A percentile compares a stretch with the other conserved stretches of the same genome.
Conservation (phyloP, 495 filamentous ascomycete genomes). For the Aspergillus panamensis region DNA sequence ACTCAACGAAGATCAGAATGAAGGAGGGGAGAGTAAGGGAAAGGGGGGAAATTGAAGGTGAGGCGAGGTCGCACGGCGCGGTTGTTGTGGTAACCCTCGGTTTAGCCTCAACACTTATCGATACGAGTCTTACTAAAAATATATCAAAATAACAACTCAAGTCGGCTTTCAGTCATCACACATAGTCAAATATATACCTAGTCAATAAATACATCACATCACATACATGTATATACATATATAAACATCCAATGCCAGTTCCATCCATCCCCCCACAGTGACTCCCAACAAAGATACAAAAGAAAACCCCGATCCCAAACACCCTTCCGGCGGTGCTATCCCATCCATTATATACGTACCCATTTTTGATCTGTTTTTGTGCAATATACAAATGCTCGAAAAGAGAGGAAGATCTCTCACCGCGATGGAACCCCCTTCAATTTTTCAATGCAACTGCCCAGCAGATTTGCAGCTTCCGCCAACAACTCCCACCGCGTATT, state of each 20-base stretch:
- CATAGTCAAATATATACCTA: background rate
- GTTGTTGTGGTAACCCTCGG: constrained; percentile 26
- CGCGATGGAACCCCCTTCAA: constrained; percentile 25
- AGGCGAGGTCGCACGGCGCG: constrained; percentile 7
- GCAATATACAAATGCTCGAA: too few species aligned
- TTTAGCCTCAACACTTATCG: background rate
- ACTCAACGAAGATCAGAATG: constrained; percentile 9
- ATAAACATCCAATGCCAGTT: constrained; percentile 2
- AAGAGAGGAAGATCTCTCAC: background rate
- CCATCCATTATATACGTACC: constrained; percentile 10
- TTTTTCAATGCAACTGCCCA: constrained; percentile 75
- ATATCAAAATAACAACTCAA: too few species aligned
- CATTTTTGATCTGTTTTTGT: too few species aligned
- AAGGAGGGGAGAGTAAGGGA: constrained; percentile 9
- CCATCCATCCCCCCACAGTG: background rate
- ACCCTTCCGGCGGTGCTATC: background rate
- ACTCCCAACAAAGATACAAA: background rate
- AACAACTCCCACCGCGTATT: constrained; percentile 88
- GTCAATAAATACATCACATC: background rate
- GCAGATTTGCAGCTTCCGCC: constrained; percentile 74
- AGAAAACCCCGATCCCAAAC: background rate
- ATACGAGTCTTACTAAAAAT: background rate
- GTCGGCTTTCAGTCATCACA: constrained; percentile 3
- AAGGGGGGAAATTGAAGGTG: constrained; percentile 10
- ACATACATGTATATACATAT: constrained; percentile 10